Evolutionary conservation across 1,284 basidiomycete species (phyloP), one percentile per base, ranked within the genome.

Genomic region (Somion occarium): DNA sequence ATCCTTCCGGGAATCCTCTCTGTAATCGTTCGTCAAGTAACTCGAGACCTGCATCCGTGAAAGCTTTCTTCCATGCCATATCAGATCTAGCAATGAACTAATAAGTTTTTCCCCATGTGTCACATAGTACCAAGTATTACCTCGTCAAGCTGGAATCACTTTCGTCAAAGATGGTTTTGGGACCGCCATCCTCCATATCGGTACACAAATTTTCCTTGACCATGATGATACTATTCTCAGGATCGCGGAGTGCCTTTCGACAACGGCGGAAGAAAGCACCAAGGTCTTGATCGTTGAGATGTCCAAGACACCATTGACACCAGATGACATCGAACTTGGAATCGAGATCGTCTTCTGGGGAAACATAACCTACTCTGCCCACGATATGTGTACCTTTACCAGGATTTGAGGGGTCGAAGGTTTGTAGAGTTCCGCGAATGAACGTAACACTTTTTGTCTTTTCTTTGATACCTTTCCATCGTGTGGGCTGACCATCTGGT

Each of bases 221-320:
- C 20, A 97, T 74, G 51, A 97, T 89, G 25, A 90, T 57, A 50
- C 85, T 80, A 49, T 66, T 67, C 12, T 58, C 46, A 24, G 71
- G 68, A 47, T 75, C 65, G 45, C 82, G 72, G 53, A 93, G 64
- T 1, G 88, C 79, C 4, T 67, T 67, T 48, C 76, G 74, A 56
- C 83, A 77, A 46, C 82, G 74, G 58, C 74, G 72, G 53, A 97
- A 76, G 70, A 96, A 97, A 0, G 70, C 65, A 26, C 92, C 78
- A 20, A 97, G 78, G 63, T 94, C 90, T 3, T 67, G 62, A 62
- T 95, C 87, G 48, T 76, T 80, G 54, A 96, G 73, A 72, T 94
- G 91, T n/a, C 90, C 89, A 12, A 96, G 75, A 72, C 93, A 95
- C 94, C 94, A 97, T 66, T 97, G 94, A 61, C 91, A 92, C 94